phyloP scores from a whole-genome alignment of 1,284 basidiomycete species.

The Calocybe gambosa region DNA sequence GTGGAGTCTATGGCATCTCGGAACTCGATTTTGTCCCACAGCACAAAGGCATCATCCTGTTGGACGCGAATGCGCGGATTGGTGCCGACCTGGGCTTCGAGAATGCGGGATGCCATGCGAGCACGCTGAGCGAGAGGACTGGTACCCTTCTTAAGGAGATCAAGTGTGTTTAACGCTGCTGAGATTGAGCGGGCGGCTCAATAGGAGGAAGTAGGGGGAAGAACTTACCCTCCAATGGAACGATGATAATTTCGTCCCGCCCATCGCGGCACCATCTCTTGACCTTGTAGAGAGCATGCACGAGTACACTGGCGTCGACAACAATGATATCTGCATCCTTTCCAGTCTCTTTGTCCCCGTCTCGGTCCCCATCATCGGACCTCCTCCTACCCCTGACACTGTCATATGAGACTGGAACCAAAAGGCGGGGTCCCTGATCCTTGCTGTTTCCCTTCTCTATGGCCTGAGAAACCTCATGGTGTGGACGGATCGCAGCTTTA shows the following conservation, averaged over 20 bases:
- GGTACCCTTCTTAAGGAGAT: conserved; percentile 88
- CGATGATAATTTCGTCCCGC: conserved; percentile 63
- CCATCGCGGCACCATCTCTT: conserved; percentile 78
- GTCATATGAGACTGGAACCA: conserved; percentile 2
- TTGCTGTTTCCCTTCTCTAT: conserved; percentile 19
- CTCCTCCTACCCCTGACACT: conserved; percentile 24
- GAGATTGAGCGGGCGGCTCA: conserved; percentile 4
- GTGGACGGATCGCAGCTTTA: conserved; percentile 30
- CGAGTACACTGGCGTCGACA: conserved; percentile 81
- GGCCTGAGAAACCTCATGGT: conserved; percentile 24
- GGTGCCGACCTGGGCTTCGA: conserved; percentile 76
- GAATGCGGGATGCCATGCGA: conserved; percentile 72
- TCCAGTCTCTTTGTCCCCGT: conserved; percentile 20
- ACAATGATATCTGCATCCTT: conserved; percentile 72
- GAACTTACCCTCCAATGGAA: conserved; percentile 80
- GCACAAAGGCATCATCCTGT: conserved; percentile 70
- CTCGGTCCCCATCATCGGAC: conserved; percentile 29
- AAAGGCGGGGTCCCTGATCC: conserved; percentile 14
- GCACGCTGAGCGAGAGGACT: conserved; percentile 74
- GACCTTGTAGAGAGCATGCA: conserved; percentile 77
- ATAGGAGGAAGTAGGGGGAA: conserved; percentile 2
- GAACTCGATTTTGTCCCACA: conserved; percentile 66
- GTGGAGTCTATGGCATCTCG: conserved; percentile 17
- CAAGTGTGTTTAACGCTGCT: conserved; percentile 84
- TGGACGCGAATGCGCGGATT: conserved; percentile 75